Base-by-base conservation (phyloP, 129 eudicot species). In the Apium graveolens region DNA sequence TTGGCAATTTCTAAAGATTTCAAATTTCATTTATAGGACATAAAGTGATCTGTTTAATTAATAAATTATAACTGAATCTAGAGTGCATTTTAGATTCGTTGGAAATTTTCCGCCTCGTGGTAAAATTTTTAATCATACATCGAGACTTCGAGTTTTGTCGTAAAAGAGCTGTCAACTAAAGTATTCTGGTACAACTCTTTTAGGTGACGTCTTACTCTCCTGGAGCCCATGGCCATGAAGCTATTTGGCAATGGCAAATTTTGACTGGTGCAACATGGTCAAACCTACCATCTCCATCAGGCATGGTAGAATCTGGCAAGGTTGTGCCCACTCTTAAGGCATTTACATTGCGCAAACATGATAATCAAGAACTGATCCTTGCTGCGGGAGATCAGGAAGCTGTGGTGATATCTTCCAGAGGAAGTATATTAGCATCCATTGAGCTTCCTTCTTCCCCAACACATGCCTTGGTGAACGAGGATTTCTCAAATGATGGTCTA, bases 251-350 rank as follows among this genome's bases (percentile, higher is more conserved):
- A 31, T 96, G 99, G 99, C 99, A 96, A 91, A 74, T 87, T 57
- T 60, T 87, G 86, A 92, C 97, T 0, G 99, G 99, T 14, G 99
- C 97, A 26, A 92, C 97, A 60, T 96, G 99, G 99, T 89, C 99
- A 76, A 96, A 96, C 89, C 95, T 92, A 73, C 97, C 95, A 3
- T 92, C 97, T 32, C 99, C 96, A 27, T 82, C 99, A 21, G 97
- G 99, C 46, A 87, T 89, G 93, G 86, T 87, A 87, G 99, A 88
- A 80, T 85, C 93, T 39, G 91, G 89, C 69, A 78, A 69, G 29
- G 97, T 92, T 86, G 87, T 92, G 79, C 97, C 99, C 81, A 96
- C 97, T 10, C 83, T 92, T 35, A 96, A 92, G 83, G 41, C 89
- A 14, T 89, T 96, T 57, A 81, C 87, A 0, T 37, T 96, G 66